Evolutionary conservation across 768 basidiomycete species (phyloP), one percentile per base, ranked within the genome.

Genomic region (Podaxis sp.): DNA sequence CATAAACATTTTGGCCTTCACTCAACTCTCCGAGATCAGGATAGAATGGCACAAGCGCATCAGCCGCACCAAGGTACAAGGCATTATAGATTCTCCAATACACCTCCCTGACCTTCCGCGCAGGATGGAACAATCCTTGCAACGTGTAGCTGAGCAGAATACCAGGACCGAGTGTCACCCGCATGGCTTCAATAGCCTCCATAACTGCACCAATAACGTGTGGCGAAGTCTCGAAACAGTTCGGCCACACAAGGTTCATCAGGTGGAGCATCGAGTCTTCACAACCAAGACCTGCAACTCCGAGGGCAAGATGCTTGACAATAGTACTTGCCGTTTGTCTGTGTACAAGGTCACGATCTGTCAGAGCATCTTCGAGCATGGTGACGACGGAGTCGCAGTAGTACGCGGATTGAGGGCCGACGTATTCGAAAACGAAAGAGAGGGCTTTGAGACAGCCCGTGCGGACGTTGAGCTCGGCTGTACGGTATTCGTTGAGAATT

Each of bases 371-470:
- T 76, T 99, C 97, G 38, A 99, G 87, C 87, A 99, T 94, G 13
- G 95, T 96, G 58, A 99, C 93, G 40, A 98, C 95, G 0, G 95
- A 97, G 76, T 98, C 94, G 71, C 90, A 91, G 73, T 99, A 99
- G 78, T 96, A 97, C 15, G 87, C 95, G 56, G 96, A 98, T 78
- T 92, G 97, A 53, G 87, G 93, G 2, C 97, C 97, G 66, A 99
- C 96, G 71, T 99, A 99, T 82, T 99, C 97, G 72, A 99, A 99
- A 58, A 99, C 93, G 82, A 99, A 99, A 0, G 97, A 96, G 20
- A 99, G 82, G 1, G 97, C 96, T 75, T 99, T 99, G 66, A 99
- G 82, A 84, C 97, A 99, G 64, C 97, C 97, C 2, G 96, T 99
- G 58, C 97, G 91, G 53, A 99, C 97, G 75, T 99, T 99, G 65